These are phyloP conservation scores for Phoma sp. DNA, from an alignment of 2,329 filamentous ascomycete species.

Conservation along the genomic window DNA sequence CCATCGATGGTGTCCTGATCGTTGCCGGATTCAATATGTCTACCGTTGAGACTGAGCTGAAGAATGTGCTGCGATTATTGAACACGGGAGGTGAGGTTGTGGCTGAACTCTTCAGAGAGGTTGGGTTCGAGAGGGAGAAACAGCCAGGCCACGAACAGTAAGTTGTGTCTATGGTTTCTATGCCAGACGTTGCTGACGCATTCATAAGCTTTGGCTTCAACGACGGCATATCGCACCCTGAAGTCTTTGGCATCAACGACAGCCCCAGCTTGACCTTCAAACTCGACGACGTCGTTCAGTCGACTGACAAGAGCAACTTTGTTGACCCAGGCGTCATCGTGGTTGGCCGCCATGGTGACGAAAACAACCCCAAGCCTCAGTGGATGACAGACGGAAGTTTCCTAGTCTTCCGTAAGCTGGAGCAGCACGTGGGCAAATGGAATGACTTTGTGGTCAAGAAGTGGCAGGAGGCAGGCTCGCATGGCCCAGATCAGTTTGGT, in stretches of 20 bases:
- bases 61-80: conserved; percentile 6
- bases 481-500: conserved; percentile 4
- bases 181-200: neutral
- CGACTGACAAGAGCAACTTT: conserved; percentile 5
- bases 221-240: conserved; percentile 15
- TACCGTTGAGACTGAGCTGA: conserved; percentile 6
- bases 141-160: conserved; percentile 14
- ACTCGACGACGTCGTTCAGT: conserved; percentile 8
- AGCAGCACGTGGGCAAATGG: conserved; percentile 18
- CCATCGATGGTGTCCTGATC: conserved; percentile 11
- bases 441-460: conserved; percentile 9
- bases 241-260: conserved; percentile 11
- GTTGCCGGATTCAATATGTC: conserved; percentile 7
- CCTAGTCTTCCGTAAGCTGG: conserved; percentile 14
- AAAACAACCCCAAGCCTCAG: conserved; percentile 2
- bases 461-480: conserved; percentile 8
- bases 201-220: conserved; percentile 12
- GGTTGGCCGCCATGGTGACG: conserved; percentile 7
- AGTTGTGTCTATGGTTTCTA: neutral
- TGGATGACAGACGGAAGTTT: conserved; percentile 18
- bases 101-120: conserved; percentile 7
- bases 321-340: conserved; percentile 14
- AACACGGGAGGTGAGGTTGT: conserved; percentile 6
- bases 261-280: conserved; percentile 1
- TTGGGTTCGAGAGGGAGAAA: conserved; percentile 4